Percentiles rank a stretch among this genome's conserved stretches.
Conservation (phyloP, 139 green algal species). For the Mesostigma viride region DNA sequence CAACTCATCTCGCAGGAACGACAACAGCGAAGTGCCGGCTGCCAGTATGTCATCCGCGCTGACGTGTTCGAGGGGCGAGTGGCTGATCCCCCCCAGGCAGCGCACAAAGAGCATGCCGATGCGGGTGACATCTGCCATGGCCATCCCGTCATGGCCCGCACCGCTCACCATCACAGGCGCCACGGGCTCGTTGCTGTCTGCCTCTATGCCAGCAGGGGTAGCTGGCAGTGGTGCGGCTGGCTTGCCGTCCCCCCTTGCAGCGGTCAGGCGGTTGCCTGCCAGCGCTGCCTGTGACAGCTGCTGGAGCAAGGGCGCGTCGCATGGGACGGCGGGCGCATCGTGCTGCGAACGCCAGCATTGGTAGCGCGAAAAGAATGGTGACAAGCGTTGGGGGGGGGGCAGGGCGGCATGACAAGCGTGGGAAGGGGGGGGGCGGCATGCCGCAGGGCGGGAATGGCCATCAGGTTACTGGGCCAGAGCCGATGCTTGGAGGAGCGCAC, state of each 20-base stretch:
- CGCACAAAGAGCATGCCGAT: constrained; percentile 81
- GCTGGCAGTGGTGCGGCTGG: too few relatives aligned
- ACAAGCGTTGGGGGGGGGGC: background rate
- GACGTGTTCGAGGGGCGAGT: constrained; percentile 67
- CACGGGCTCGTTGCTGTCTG: constrained; percentile 19
- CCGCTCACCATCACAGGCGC: constrained; percentile 63
- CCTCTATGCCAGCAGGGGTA: background rate
- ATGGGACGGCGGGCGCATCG: constrained; percentile 42
- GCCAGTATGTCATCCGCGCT: constrained; percentile 44
- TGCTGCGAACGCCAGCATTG: constrained; percentile 46
- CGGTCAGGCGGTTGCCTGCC: background rate
- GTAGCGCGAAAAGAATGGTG: constrained; percentile 8
- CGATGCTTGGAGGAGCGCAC: too few relatives aligned
- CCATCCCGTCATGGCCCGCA: constrained; percentile 81
- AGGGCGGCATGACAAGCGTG: background rate
- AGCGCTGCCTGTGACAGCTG: background rate
- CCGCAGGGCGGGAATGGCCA: too few relatives aligned
- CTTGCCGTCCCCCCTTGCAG: background rate
- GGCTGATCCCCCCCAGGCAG: constrained; percentile 55
- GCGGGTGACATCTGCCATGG: constrained; percentile 51
- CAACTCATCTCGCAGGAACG: constrained; percentile 15
- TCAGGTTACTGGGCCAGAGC: too few relatives aligned
- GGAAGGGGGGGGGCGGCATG: background rate
- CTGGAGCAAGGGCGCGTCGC: constrained; percentile 5
- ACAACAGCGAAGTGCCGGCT: constrained; percentile 6